Evolutionary conservation across 2,329 filamentous ascomycete genomes (phyloP).

Genomic region (Westerdykella sp.): DNA sequence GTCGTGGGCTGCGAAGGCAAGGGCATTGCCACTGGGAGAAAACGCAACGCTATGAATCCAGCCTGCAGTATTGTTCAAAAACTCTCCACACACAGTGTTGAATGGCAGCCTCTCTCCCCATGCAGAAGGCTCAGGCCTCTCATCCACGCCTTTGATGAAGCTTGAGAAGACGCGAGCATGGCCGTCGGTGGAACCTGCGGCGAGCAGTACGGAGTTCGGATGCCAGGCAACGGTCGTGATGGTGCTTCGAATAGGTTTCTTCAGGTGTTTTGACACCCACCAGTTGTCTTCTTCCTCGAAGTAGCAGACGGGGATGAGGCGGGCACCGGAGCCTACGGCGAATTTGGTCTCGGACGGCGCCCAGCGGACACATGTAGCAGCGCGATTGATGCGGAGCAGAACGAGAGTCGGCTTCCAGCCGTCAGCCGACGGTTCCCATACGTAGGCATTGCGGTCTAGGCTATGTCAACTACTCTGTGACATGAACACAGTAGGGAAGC

Average conservation of each 20-base stretch:
- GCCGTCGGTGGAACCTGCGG: constrained; percentile 93
- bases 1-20: constrained; percentile 92
- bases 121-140: constrained; percentile 73
- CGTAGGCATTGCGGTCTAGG: constrained; percentile 88
- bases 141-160: constrained; percentile 93
- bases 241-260: constrained; percentile 97
- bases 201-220: constrained; percentile 91
- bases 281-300: constrained; percentile 99
- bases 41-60: constrained; percentile 95
- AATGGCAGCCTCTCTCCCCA: constrained; percentile 97
- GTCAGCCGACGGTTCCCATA: constrained; percentile 89
- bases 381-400: constrained; percentile 91
- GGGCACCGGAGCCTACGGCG: constrained; percentile 90
- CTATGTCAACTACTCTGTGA: constrained; percentile 8
- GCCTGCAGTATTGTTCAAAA: constrained; percentile 87
- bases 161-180: constrained; percentile 91
- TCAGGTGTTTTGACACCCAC: constrained; percentile 99
- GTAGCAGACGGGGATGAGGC: constrained; percentile 94
- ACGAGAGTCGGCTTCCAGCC: constrained; percentile 98
- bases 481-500: constrained; percentile 11
- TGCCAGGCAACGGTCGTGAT: constrained; percentile 96
- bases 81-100: constrained; percentile 97
- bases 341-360: constrained; percentile 96
- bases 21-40: constrained; percentile 83
- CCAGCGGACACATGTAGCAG: constrained; percentile 95